Evolutionary conservation across 2,329 filamentous ascomycete genomes (phyloP).

Genomic region (Colletotrichum falcatum): DNA sequence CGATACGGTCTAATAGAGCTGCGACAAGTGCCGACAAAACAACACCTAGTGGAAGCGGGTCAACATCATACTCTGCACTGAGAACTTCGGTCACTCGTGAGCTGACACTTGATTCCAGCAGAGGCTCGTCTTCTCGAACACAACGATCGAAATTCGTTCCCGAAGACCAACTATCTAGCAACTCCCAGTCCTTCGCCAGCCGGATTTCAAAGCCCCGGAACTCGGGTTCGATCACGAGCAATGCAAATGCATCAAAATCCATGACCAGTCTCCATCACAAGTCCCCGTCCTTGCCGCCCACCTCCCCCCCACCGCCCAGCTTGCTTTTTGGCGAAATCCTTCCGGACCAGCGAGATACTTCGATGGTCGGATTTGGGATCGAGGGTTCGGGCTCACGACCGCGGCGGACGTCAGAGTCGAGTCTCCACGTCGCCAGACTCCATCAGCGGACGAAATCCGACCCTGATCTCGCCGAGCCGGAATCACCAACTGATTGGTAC

Average conservation of each 20-base stretch:
- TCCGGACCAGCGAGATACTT: constrained; percentile 66
- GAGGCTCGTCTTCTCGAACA: constrained; percentile 41
- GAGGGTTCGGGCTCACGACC: constrained; percentile 57
- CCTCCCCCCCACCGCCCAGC: constrained; percentile 56
- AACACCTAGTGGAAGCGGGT: constrained; percentile 41
- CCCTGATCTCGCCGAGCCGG: constrained; percentile 66
- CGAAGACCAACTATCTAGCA: constrained; percentile 65
- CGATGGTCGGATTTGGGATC: constrained; percentile 71
- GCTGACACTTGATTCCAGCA: constrained; percentile 44
- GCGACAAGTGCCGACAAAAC: constrained; percentile 47
- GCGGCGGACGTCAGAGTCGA: constrained; percentile 79
- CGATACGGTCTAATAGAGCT: constrained; percentile 53
- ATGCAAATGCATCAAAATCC: constrained; percentile 51
- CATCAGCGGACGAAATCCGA: constrained; percentile 69
- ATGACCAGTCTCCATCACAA: constrained; percentile 50
- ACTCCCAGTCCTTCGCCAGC: constrained; percentile 69
- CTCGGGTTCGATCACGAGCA: constrained; percentile 46
- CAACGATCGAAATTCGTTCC: constrained; percentile 61
- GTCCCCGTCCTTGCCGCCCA: constrained; percentile 42
- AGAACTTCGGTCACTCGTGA: constrained; percentile 53
- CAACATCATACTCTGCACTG: constrained; percentile 56
- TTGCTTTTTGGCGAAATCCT: constrained; percentile 82
- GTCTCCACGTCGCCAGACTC: constrained; percentile 63
- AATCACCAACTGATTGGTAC: constrained; percentile 77
- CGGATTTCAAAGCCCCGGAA: constrained; percentile 66